Evolutionary conservation across 345 rosid genomes (phyloP), one percentile per base, ranked within the genome.

Genomic region (Populus euphratica): DNA sequence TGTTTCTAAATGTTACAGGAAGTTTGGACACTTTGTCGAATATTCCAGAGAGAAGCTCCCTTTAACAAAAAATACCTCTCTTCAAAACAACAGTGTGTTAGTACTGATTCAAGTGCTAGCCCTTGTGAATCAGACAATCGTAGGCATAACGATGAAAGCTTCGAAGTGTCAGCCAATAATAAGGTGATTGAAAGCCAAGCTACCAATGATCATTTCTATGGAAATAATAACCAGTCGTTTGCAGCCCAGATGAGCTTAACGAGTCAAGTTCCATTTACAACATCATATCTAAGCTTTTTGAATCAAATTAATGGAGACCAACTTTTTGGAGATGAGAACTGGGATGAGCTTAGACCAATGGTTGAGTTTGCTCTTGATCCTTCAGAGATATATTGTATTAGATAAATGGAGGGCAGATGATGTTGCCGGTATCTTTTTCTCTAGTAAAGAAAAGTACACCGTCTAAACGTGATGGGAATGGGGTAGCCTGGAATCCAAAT

Each of bases 271-370:
- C 83, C 81, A 50, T 36, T 36, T 18, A 52, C 39, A 41, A 31
- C 81, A 39, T 43, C 86, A 6, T 71, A 68, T 50, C 62, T 67
- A 44, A 75, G 76, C 77, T 78, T 56, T 56, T 65, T 79, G 4
- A 12, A 23, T 27, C 78, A 68, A 5, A 27, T 27, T 27, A 59
- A 29, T 10, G 49, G 49, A 70, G 78, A 73, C 18, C 72, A 70
- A 43, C 18, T 1, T 38, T 78, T 69, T 5, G 52, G 23, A 62
- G 82, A 76, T 11, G 73, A 66, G 18, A 76, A n/a, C 56, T 81
- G 84, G 86, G 86, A 84, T 69, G 86, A 84, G 73, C 86, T 84
- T 8, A 78, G 84, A 78, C 82, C 84, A 33, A 63, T 78, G 47
- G 80, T 84, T 67, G 83, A 83, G 25, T 67, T 67, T 36, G 66